These are phyloP conservation scores for Leptographium procerum DNA, from an alignment of 2,329 filamentous ascomycete genomes.

Conservation along the genomic window DNA sequence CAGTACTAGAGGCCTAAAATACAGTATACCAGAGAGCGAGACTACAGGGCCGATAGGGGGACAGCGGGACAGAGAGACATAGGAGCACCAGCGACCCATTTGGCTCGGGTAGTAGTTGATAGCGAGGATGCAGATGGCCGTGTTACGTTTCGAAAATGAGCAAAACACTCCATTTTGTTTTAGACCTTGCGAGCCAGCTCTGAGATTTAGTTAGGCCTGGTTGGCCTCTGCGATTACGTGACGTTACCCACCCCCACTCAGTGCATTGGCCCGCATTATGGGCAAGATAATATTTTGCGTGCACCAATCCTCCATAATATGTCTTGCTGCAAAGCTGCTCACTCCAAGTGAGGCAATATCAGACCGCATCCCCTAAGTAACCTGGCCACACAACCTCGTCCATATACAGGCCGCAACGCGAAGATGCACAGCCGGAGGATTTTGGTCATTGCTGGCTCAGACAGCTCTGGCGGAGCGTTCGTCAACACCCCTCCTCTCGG, in stretches of 20 bases:
- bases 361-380: not conserved
- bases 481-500: slow-evolving; percentile 18
- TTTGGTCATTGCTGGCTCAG: slow-evolving; percentile 76
- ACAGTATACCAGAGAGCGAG: slow-evolving; percentile 36
- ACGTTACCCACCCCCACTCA: not conserved
- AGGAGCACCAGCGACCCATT: slow-evolving; percentile 33
- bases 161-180: not conserved
- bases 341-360: not conserved
- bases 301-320: not conserved
- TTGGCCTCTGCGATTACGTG: not conserved
- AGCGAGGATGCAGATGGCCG: no score
- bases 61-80: slow-evolving; percentile 44
- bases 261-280: not conserved
- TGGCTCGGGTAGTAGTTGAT: not conserved
- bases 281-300: not conserved
- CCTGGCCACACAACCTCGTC: not conserved
- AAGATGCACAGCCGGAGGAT: slow-evolving; percentile 36
- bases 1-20: not conserved
- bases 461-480: slow-evolving; percentile 81
- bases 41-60: slow-evolving; percentile 44
- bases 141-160: not conserved
- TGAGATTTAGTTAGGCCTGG: not conserved
- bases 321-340: not conserved
- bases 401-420: not conserved
- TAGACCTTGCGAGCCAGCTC: not conserved